Base-by-base conservation (phyloP, 2,329 filamentous ascomycete genomes). In the Acrocalymma vagum region DNA sequence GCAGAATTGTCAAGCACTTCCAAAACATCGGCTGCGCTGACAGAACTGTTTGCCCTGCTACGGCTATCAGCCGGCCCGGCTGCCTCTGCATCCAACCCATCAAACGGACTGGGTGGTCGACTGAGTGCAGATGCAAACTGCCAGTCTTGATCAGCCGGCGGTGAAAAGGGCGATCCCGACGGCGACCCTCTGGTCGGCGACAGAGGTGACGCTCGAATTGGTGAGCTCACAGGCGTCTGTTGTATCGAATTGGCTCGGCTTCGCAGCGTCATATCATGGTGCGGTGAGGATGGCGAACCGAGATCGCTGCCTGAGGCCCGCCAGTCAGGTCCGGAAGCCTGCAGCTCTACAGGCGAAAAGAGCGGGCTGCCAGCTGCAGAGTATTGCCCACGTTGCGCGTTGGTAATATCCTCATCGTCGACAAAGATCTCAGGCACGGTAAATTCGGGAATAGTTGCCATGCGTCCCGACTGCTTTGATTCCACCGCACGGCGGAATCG, bases 371-470 rank as follows among this genome's bases (percentile, higher is more conserved):
- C 54, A 42, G 59, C 57, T 31, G 65, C 49, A 29, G 68, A 62
- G 42, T 72, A 47, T 44, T 60, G 45, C 57, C 61, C 52, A 51
- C 70, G 68, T 42, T 56, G 65, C 40, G 53, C 72, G 35, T 72
- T 60, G 14, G 69, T 67, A 38, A 79, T 79, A 28, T 83, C 81
- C 50, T 90, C 86, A 42, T 93, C 87, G 52, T 96, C 90, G 15
- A 96, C 88, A 48, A 89, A 85, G 48, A 97, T 96, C 62, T 96
- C 90, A 0, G 93, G 93, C 17, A 96, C 87, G 14, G 84, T 86
- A 51, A 96, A 84, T 54, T 89, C 84, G 3, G 92, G 91, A 20
- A 95, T 76, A 1, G 77, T 81, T 4, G 85, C 87, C 83, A 96
- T 88, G 46, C 90, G 87, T 14, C 86, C 85, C 32, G 65, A 63